Evolutionary conservation across 768 basidiomycete species (phyloP).

Genomic region (Russula emetica): DNA sequence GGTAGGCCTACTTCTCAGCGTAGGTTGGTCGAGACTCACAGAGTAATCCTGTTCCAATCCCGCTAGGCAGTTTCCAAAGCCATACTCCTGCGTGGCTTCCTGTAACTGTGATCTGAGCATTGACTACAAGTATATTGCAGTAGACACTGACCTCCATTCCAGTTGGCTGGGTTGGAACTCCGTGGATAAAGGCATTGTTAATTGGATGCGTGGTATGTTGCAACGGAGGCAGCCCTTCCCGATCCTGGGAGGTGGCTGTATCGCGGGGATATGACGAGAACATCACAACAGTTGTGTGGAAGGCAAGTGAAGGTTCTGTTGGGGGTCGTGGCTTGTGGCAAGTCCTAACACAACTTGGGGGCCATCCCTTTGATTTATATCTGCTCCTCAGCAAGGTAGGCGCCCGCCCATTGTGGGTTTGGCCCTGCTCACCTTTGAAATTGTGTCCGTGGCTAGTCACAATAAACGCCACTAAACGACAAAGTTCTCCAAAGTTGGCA

Average conservation of each 20-base stretch:
- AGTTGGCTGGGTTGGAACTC: neutral
- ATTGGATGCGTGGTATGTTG: neutral
- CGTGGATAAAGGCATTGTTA: neutral
- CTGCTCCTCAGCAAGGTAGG: neutral
- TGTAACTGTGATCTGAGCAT: neutral
- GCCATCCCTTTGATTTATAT: neutral
- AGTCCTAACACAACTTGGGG: neutral
- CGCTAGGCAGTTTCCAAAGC: too few relatives aligned
- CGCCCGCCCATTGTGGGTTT: neutral
- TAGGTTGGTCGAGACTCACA: neutral
- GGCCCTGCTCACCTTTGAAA: neutral
- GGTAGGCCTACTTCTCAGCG: neutral
- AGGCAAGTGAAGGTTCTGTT: too few relatives aligned
- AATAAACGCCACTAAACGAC: neutral
- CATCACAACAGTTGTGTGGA: neutral
- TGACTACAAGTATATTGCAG: neutral
- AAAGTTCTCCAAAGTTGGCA: neutral
- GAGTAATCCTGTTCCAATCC: neutral
- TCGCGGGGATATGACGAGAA: neutral
- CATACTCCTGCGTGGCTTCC: neutral
- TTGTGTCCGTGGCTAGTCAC: neutral
- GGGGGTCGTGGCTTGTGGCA: neutral
- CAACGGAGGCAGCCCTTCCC: too few relatives aligned
- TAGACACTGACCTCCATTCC: neutral
- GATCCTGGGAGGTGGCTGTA: neutral